Evolutionary conservation across 768 basidiomycete species (phyloP), one percentile per base, ranked within the genome.

Genomic region (Leucocoprinus leucothites): DNA sequence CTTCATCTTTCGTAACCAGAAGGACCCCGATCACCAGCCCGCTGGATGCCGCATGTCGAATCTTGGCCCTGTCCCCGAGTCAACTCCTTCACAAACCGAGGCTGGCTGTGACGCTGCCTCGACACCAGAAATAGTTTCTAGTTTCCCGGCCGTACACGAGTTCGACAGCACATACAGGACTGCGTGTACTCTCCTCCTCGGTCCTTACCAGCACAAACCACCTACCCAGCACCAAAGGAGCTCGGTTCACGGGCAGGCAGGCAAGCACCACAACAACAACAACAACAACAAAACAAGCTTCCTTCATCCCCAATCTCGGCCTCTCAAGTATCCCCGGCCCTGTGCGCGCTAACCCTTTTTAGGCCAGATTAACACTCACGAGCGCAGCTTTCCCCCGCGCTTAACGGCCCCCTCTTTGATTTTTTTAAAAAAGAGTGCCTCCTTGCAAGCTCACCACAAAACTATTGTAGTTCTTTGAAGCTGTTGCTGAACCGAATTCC

Each of bases 291-390:
- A 31, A 31, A 31, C 31, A 31, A 31, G 31, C 31, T 31, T 31
- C 31, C 6, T 31, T 31, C 31, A 31, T 31, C 31, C 31, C 38
- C 9, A 38, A 38, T 38, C 40, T 34, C 48, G 55, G 48, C 47
- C 46, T 53, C 51, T 38, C 57, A 53, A 58, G 52, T 47, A n/a
- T 43, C 40, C 42, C 28, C 38, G 19, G 28, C 46, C 52, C 51
- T 58, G 47, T 26, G 22, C 16, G 31, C 48, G 47, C 53, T 48
- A 49, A 35, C 7, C 58, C 55, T 31, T 47, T 56, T 48, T 44
- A 24, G 55, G 58, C n/a, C 41, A 56, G 44, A 52, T 58, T 55
- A 21, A 19, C 43, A 58, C 52, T 46, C 58, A 51, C 54, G 36
- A 38, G 16, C 38, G 38, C 38, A 11, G 9, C 16, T 31, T 56